These are phyloP conservation scores for Aspergillus wentii DNA, from an alignment of 495 filamentous ascomycete species.

Conservation along the genomic window DNA sequence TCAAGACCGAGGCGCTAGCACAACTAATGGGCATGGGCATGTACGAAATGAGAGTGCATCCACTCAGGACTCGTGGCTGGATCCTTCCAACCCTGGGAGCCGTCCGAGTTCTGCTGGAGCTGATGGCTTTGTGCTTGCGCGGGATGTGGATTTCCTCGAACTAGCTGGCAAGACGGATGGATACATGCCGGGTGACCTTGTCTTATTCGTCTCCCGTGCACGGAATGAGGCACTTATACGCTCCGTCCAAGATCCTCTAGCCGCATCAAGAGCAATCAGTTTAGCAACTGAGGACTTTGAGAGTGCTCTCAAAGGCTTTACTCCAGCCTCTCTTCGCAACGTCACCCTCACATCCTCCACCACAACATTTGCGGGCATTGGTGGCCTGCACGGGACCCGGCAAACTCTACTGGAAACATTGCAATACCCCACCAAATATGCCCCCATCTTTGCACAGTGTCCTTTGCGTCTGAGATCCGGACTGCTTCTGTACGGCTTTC, in stretches of 20 bases:
- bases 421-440: slow-evolving; percentile 96
- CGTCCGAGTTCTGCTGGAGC: slow-evolving; percentile 42
- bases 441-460: slow-evolving; percentile 94
- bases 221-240: slow-evolving; percentile 88
- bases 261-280: slow-evolving; percentile 43
- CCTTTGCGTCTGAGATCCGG: slow-evolving; percentile 90
- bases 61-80: slow-evolving; percentile 66
- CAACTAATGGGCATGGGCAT: slow-evolving; percentile 31
- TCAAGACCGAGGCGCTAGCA: slow-evolving; percentile 36
- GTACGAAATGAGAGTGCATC: slow-evolving; percentile 29
- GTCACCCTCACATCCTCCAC: slow-evolving; percentile 88
- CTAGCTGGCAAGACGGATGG: slow-evolving; percentile 90
- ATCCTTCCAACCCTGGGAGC: slow-evolving; percentile 49
- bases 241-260: slow-evolving; percentile 39
- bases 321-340: slow-evolving; percentile 87
- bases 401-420: slow-evolving; percentile 87
- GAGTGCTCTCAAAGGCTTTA: slow-evolving; percentile 82
- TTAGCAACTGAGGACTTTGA: slow-evolving; percentile 73
- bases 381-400: slow-evolving; percentile 79
- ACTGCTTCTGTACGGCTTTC: slow-evolving; percentile 87
- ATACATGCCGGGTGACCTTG: slow-evolving; percentile 94
- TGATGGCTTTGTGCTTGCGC: slow-evolving; percentile 63
- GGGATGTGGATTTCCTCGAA: slow-evolving; percentile 85
- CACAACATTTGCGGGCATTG: slow-evolving; percentile 85
- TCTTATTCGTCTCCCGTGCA: slow-evolving; percentile 78